phyloP scores from a whole-genome alignment of 1,139 yeast species.

The Saccharomycopsis phalli region DNA sequence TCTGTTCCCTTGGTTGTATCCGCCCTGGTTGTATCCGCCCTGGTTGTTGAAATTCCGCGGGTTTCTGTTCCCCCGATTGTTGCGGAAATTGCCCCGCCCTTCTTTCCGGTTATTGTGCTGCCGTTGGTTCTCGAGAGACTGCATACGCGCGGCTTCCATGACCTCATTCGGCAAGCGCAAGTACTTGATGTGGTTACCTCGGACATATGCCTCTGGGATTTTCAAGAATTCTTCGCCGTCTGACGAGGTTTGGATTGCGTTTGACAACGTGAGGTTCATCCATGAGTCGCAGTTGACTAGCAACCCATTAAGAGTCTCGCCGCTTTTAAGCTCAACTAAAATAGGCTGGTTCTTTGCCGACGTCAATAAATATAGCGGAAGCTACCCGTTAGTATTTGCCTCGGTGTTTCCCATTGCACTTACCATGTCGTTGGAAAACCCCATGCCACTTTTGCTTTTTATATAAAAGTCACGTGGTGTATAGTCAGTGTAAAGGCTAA shows the following conservation, averaged over 20 bases:
- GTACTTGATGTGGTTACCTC: constrained; percentile 75
- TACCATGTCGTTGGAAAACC: background rate
- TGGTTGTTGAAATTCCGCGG: constrained; percentile 26
- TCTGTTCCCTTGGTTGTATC: constrained; percentile 21
- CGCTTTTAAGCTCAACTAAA: constrained; percentile 84
- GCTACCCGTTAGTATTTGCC: constrained; percentile 32
- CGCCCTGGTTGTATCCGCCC: constrained; percentile 22
- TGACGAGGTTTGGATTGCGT: constrained; percentile 67
- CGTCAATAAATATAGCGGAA: constrained; percentile 82
- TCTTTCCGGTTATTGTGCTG: constrained; percentile 33
- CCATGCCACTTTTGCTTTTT: too few relatives aligned
- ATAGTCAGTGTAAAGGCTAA: too few relatives aligned
- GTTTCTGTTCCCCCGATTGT: constrained; percentile 27
- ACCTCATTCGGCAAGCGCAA: constrained; percentile 58
- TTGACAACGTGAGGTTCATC: constrained; percentile 85
- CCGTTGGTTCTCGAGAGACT: constrained; percentile 47
- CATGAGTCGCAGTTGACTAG: constrained; percentile 84
- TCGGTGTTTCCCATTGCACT: background rate
- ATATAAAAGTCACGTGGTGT: too few relatives aligned
- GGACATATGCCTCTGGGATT: constrained; percentile 70
- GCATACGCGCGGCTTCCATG: constrained; percentile 76
- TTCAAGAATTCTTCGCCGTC: constrained; percentile 61
- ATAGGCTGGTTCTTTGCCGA: constrained; percentile 88
- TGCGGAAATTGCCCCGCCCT: too few relatives aligned
- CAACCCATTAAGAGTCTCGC: constrained; percentile 82